Evolutionary conservation across 371 early-diverging fungal genomes (phyloP).

Genomic region (Umbelopsis sp.): DNA sequence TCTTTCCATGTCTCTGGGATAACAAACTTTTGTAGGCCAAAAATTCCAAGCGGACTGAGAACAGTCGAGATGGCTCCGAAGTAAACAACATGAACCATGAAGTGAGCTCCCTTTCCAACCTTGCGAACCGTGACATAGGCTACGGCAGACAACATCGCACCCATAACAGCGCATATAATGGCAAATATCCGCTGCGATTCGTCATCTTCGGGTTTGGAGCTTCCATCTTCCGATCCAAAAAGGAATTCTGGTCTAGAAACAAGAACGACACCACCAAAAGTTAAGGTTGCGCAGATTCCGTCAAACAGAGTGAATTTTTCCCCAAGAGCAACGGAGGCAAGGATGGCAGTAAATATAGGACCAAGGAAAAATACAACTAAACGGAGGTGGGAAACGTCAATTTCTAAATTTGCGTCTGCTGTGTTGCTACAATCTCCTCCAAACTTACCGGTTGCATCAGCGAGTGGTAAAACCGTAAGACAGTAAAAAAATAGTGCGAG

Average conservation of each 20-base stretch:
- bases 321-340: conserved; percentile 64
- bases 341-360: conserved; percentile 75
- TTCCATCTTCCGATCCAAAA: conserved; percentile 40
- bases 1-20: conserved; percentile 36
- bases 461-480: conserved; percentile 67
- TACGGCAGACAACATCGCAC: conserved; percentile 64
- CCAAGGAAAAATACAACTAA: conserved; percentile 75
- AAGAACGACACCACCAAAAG: conserved; percentile 68
- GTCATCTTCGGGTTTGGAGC: neutral
- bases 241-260: conserved; percentile 70
- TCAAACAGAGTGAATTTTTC: conserved; percentile 73
- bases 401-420: neutral
- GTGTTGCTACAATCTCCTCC: neutral
- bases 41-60: conserved; percentile 45
- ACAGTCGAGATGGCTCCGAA: conserved; percentile 67
- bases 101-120: conserved; percentile 66
- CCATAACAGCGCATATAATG: conserved; percentile 56
- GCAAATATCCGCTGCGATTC: conserved; percentile 42
- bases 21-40: conserved; percentile 35
- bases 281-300: conserved; percentile 51
- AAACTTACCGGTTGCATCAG: conserved; percentile 76
- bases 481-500: conserved; percentile 76
- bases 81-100: conserved; percentile 77
- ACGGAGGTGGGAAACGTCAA: neutral
- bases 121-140: conserved; percentile 78